phyloP scores from a whole-genome alignment of 2,329 filamentous ascomycete species.

The Dactylellina sp. region DNA sequence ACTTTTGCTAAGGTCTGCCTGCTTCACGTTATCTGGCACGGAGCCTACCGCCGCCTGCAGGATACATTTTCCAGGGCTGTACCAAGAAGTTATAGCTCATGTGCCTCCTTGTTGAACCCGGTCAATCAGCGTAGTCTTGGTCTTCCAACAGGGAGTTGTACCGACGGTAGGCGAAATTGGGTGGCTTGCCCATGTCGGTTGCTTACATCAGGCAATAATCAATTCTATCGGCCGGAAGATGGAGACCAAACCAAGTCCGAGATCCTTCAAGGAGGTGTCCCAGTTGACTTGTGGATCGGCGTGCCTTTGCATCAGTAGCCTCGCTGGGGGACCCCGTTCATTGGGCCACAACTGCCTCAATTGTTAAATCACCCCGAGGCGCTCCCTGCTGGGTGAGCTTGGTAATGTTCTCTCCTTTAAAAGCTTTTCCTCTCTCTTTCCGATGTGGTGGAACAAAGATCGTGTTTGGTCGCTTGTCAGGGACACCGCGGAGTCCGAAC shows the following conservation, averaged over 20 bases:
- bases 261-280: conserved; percentile 9
- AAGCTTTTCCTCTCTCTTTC: background rate
- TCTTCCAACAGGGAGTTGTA: conserved; percentile 26
- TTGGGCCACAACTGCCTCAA: conserved; percentile 26
- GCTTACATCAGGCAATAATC: conserved; percentile 46
- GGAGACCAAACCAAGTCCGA: conserved; percentile 46
- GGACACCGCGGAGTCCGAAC: conserved; percentile 35
- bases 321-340: conserved; percentile 10
- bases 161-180: conserved; percentile 55
- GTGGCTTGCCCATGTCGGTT: conserved; percentile 47
- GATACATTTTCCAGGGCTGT: conserved; percentile 23
- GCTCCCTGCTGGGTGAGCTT: conserved; percentile 36
- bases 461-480: background rate
- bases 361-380: conserved; percentile 12
- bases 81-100: conserved; percentile 26
- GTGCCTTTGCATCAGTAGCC: conserved; percentile 7
- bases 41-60: conserved; percentile 43
- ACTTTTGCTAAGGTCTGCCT: background rate
- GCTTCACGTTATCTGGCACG: conserved; percentile 49
- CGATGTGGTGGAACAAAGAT: background rate
- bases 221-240: conserved; percentile 42
- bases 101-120: conserved; percentile 41
- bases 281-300: conserved; percentile 29
- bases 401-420: conserved; percentile 4
- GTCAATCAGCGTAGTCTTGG: conserved; percentile 10